Base-by-base conservation (phyloP, 2,329 filamentous ascomycete genomes). In the Xylaria arbuscula region DNA sequence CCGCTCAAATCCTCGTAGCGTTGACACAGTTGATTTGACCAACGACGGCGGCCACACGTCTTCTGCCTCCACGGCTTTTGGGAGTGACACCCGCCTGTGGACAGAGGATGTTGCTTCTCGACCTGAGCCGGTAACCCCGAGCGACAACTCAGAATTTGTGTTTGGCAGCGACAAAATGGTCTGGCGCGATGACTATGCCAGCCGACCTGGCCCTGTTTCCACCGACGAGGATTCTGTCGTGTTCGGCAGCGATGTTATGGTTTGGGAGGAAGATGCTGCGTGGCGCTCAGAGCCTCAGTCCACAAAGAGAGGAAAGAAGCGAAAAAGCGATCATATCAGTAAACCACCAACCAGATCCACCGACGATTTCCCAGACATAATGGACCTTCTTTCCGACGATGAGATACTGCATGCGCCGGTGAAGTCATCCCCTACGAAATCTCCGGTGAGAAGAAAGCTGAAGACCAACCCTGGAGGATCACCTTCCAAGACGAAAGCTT, bases 311-410 rank as follows among this genome's bases (percentile, higher is more conserved):
- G 79, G 79, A 19, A 86, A 83, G 76, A 88, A 88, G 76, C 78
- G 85, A 69, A 88, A 88, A 74, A 87, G 85, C 68, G 78, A 78
- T 28, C 83, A 86, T 10, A 83, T 85, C 28, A 81, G 74, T 68
- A 81, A 78, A 32, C 70, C 70, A 66, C 70, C 74, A 9, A 69
- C 71, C 15, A 67, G 57, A 36, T 68, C 58, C 40, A 70, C 80
- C 3, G 83, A 83, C 40, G 82, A 85, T 19, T 89, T 87, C 54
- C 86, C 85, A 0, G 86, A 89, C 69, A 84, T 89, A 8, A 83
- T 85, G 69, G 81, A 87, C 56, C 75, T 82, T 38, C 71, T 81
- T 10, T 72, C 73, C 5, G 76, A 78, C 40, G 76, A 77, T 17
- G 77, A 78, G 42, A 62, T 72, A 47, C 62, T 75, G 61, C 72